Evolutionary conservation across 177 flowering plant species (phyloP).

Genomic region (Vitis hybrid): DNA sequence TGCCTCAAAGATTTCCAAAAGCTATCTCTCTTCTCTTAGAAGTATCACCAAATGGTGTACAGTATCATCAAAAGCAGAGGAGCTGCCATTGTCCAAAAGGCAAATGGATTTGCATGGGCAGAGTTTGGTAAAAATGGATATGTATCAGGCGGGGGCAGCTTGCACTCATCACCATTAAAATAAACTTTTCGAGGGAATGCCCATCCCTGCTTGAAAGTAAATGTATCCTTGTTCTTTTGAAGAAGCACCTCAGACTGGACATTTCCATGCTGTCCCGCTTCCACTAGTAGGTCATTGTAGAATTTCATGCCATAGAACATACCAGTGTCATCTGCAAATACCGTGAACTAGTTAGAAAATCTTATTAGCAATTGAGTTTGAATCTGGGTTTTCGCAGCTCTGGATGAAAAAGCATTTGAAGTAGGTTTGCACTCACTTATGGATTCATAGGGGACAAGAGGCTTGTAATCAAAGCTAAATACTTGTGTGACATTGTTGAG

Average conservation of each 20-base stretch:
- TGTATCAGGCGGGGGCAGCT: conserved; percentile 75
- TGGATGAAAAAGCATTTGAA: background rate
- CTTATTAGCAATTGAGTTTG: background rate
- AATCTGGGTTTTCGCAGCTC: background rate
- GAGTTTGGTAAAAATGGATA: conserved; percentile 74
- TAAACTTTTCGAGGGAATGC: conserved; percentile 80
- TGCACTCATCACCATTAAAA: conserved; percentile 89
- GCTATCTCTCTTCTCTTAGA: background rate
- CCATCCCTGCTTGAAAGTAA: conserved; percentile 80
- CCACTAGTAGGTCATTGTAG: conserved; percentile 77
- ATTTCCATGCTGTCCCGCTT: conserved; percentile 74
- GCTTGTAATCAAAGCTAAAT: conserved; percentile 27
- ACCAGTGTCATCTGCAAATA: conserved; percentile 77
- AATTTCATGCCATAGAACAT: conserved; percentile 83
- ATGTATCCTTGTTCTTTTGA: conserved; percentile 55
- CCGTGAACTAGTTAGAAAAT: background rate
- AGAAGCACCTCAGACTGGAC: conserved; percentile 82
- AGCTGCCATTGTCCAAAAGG: conserved; percentile 17
- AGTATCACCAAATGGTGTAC: conserved; percentile 21
- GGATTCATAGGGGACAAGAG: conserved; percentile 12
- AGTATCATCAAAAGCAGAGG: conserved; percentile 25
- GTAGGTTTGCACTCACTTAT: background rate
- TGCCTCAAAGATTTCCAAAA: background rate
- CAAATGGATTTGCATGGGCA: conserved; percentile 26
- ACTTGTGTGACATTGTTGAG: conserved; percentile 27